Evolutionary conservation across 768 basidiomycete species (phyloP).

Genomic region (Auriscalpium orientale): DNA sequence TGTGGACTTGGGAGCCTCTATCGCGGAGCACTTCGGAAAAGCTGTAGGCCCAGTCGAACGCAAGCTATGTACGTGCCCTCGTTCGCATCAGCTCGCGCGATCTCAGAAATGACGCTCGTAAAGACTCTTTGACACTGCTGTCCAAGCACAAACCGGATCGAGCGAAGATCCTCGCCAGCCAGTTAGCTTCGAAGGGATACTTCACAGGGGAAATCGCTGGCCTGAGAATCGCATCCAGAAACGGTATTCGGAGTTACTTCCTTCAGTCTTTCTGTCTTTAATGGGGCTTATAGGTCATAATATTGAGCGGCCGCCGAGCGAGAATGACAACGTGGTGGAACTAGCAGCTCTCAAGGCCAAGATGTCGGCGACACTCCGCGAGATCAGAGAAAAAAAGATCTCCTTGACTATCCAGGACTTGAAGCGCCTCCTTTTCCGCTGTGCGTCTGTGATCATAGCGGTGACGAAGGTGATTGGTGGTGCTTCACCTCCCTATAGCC

Average conservation of each 20-base stretch:
- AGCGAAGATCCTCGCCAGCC: conserved; percentile 72
- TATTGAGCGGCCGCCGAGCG: conserved; percentile 55
- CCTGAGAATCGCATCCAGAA: conserved; percentile 57
- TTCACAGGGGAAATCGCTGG: conserved; percentile 84
- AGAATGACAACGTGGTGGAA: conserved; percentile 50
- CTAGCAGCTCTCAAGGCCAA: conserved; percentile 59
- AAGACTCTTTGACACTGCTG: conserved; percentile 48
- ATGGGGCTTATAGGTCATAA: conserved; percentile 36
- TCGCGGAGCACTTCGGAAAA: conserved; percentile 82
- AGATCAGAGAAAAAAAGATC: conserved; percentile 66
- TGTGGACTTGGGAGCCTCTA: conserved; percentile 85
- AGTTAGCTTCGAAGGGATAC: conserved; percentile 87
- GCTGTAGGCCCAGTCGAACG: conserved; percentile 71
- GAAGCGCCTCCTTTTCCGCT: conserved; percentile 78
- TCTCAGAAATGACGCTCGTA: neutral
- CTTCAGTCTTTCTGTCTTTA: neutral
- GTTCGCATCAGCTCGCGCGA: neutral
- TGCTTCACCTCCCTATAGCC: neutral
- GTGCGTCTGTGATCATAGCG: conserved; percentile 74
- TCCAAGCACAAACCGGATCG: conserved; percentile 71
- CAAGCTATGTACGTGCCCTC: conserved; percentile 53
- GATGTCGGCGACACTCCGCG: conserved; percentile 56
- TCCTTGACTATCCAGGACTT: conserved; percentile 76
- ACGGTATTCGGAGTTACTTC: conserved; percentile 36
- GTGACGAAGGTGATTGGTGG: conserved; percentile 41